These are phyloP conservation scores for Heterobasidion irregulare DNA, from an alignment of 1,284 basidiomycete species.

Conservation along the genomic window DNA sequence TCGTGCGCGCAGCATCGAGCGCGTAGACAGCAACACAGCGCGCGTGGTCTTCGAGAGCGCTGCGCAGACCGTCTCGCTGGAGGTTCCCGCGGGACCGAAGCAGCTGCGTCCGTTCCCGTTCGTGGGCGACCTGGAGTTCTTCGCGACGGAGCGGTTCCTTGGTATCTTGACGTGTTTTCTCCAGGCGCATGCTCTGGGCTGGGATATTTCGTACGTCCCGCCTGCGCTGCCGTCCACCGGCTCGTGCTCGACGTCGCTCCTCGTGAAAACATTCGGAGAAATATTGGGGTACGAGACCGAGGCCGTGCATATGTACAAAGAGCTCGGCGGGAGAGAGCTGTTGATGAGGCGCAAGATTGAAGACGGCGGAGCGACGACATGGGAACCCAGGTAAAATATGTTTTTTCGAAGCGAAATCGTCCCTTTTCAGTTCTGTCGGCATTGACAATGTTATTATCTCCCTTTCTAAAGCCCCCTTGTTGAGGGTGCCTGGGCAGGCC, in stretches of 20 bases:
- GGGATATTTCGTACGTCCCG: slow-evolving; percentile 27
- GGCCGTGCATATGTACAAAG: slow-evolving; percentile 57
- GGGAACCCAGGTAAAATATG: slow-evolving; percentile 47
- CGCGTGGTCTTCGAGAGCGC: slow-evolving; percentile 32
- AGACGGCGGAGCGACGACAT: slow-evolving; percentile 42
- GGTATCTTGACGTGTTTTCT: slow-evolving; percentile 25
- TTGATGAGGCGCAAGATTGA: slow-evolving; percentile 49
- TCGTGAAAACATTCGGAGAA: slow-evolving; percentile 31
- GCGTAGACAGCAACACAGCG: slow-evolving; percentile 30
- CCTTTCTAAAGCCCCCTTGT: slow-evolving; percentile 35
- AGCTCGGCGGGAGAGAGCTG: slow-evolving; percentile 56
- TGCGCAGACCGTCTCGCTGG: slow-evolving; percentile 21
- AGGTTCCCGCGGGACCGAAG: slow-evolving; percentile 40
- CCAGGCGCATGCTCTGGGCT: slow-evolving; percentile 26
- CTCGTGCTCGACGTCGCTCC: slow-evolving; percentile 25
- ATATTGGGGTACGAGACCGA: slow-evolving; percentile 53
- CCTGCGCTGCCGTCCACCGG: slow-evolving; percentile 26
- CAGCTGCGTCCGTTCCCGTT: slow-evolving; percentile 4
- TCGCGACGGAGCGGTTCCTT: slow-evolving; percentile 23
- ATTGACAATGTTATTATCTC: not conserved
- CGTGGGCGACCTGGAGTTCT: slow-evolving; percentile 12
- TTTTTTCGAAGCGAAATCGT: not conserved
- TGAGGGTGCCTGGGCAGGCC: slow-evolving; percentile 47
- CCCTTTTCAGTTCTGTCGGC: not conserved
- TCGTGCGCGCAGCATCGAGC: slow-evolving; percentile 28